These are phyloP conservation scores for Beauveria sp. DNA, from an alignment of 2,329 filamentous ascomycete genomes.

Conservation along the genomic window DNA sequence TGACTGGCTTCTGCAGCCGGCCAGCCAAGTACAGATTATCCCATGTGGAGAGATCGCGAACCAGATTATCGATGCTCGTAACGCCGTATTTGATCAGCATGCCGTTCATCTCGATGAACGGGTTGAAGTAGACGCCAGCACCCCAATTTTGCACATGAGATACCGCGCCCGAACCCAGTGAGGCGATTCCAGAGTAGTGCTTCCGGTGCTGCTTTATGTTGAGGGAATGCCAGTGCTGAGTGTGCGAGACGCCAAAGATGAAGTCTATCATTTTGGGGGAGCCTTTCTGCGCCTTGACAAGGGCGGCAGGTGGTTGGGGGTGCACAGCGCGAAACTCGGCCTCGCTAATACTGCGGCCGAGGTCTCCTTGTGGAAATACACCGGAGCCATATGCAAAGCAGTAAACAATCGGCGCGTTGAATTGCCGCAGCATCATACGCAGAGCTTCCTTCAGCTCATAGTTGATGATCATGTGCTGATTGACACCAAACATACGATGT, in stretches of 20 bases:
- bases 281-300: conserved; percentile 78
- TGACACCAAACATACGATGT: conserved; percentile 68
- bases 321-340: conserved; percentile 60
- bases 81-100: conserved; percentile 97
- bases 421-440: conserved; percentile 81
- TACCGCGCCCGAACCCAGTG: conserved; percentile 76
- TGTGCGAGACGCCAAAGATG: conserved; percentile 90
- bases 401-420: conserved; percentile 88
- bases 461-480: conserved; percentile 94
- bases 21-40: conserved; percentile 94
- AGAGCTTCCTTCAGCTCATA: conserved; percentile 90
- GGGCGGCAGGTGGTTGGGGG: conserved; percentile 70
- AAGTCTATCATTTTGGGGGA: conserved; percentile 97
- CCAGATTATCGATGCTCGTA: conserved; percentile 85
- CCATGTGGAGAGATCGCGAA: conserved; percentile 81
- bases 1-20: conserved; percentile 92
- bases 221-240: conserved; percentile 93
- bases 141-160: conserved; percentile 86
- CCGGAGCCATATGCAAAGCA: conserved; percentile 97
- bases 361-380: conserved; percentile 73
- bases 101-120: conserved; percentile 88
- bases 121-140: conserved; percentile 96
- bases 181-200: conserved; percentile 84
- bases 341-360: conserved; percentile 46
- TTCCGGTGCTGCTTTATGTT: conserved; percentile 83